Evolutionary conservation across 2,329 filamentous ascomycete species (phyloP).

Genomic region (Hypoxylon sp.): DNA sequence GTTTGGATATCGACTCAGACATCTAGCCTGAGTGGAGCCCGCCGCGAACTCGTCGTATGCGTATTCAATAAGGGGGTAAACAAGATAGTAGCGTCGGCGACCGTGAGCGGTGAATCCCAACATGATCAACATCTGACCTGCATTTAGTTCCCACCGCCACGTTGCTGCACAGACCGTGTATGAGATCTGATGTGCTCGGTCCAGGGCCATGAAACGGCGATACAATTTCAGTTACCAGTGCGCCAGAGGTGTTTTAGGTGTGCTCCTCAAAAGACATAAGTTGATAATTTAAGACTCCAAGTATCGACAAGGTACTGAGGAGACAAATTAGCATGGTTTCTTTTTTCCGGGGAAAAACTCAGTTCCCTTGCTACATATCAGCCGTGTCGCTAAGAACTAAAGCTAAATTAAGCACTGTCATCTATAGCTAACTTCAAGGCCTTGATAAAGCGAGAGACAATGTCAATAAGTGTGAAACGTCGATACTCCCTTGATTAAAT

Average conservation of each 20-base stretch:
- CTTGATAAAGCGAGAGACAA: constrained; percentile 3
- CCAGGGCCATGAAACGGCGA: neutral
- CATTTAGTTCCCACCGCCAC: neutral
- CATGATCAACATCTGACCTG: neutral
- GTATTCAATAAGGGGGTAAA: neutral
- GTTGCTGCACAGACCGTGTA: constrained; percentile 5
- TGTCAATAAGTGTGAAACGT: neutral
- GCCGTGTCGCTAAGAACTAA: neutral
- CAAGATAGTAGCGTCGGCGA: neutral
- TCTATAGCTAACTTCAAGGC: neutral
- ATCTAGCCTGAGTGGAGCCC: neutral
- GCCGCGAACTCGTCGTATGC: neutral
- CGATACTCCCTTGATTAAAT: neutral
- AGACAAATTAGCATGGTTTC: neutral
- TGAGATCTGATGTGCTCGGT: neutral
- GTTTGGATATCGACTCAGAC: no score
- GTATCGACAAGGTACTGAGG: neutral
- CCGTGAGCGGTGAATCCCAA: neutral
- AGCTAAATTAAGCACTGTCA: neutral
- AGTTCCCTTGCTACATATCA: neutral
- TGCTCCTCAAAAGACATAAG: neutral
- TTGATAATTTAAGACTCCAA: neutral
- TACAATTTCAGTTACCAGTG: neutral
- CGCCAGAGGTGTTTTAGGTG: neutral
- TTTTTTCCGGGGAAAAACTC: neutral